phyloP scores from a whole-genome alignment of 441 rosid species.

The Populus hybrid region DNA sequence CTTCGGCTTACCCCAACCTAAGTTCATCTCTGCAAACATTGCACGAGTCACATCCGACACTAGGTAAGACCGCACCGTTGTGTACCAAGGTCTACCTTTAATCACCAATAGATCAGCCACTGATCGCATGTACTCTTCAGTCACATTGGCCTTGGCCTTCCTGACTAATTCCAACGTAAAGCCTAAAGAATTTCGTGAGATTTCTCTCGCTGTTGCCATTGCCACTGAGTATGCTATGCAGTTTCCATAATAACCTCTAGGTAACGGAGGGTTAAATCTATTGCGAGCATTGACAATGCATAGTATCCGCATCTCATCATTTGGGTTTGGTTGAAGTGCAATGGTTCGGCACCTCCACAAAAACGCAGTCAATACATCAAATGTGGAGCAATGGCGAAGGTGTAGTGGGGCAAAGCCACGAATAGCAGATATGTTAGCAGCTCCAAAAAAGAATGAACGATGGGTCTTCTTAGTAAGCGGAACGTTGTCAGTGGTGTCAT shows the following conservation, averaged over 20 bases:
- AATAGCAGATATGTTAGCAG: conserved; percentile 21
- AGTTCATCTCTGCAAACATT: no score
- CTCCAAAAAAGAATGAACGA: conserved; percentile 35
- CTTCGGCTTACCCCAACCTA: no score
- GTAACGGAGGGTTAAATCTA: conserved; percentile 30
- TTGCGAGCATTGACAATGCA: conserved; percentile 21
- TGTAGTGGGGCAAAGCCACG: conserved; percentile 22
- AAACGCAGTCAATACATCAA: conserved; percentile 37
- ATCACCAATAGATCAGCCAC: background rate
- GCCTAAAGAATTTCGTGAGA: conserved; percentile 25
- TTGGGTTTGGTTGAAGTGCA: conserved; percentile 29
- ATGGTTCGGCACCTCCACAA: conserved; percentile 44
- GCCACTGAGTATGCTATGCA: conserved; percentile 32
- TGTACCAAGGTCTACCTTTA: background rate
- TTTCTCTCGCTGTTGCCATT: conserved; percentile 20
- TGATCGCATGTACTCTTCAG: conserved; percentile 24
- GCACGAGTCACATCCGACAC: background rate
- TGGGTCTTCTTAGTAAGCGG: background rate
- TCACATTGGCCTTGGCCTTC: conserved; percentile 26
- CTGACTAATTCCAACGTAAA: conserved; percentile 29
- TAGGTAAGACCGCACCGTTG: background rate
- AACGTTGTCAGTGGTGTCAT: background rate
- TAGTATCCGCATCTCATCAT: conserved; percentile 33
- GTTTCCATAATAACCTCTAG: conserved; percentile 37
- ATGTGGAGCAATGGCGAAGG: conserved; percentile 20